These are phyloP conservation scores for Tulasnella sp. DNA, from an alignment of 768 basidiomycete species.

Conservation along the genomic window DNA sequence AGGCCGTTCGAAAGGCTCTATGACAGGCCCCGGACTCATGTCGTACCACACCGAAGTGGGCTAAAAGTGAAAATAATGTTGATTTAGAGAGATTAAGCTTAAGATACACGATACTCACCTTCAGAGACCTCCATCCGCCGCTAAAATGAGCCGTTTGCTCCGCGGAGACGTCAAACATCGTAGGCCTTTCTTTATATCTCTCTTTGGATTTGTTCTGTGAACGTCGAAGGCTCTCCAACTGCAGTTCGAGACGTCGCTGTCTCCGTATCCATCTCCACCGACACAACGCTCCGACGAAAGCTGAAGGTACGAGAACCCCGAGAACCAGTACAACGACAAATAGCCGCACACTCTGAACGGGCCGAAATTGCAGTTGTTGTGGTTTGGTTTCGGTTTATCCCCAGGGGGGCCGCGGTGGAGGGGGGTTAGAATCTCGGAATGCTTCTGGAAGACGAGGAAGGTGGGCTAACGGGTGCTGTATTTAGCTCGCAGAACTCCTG, in stretches of 20 bases:
- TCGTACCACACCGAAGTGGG: too few relatives aligned
- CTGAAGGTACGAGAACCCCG: not conserved
- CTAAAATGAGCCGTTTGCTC: not conserved
- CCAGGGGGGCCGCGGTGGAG: too few relatives aligned
- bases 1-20: too few relatives aligned
- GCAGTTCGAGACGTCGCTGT: not conserved
- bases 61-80: too few relatives aligned
- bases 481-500: too few relatives aligned
- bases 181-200: not conserved
- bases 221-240: not conserved
- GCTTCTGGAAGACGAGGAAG: too few relatives aligned
- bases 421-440: too few relatives aligned
- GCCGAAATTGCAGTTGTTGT: too few relatives aligned
- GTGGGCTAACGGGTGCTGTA: too few relatives aligned
- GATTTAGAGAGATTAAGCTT: not conserved
- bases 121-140: not conserved
- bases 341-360: not conserved
- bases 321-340: not conserved
- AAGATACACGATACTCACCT: not conserved
- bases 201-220: not conserved
- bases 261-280: not conserved
- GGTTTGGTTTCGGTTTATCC: too few relatives aligned
- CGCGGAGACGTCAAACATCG: not conserved
- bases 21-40: too few relatives aligned
- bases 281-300: not conserved